phyloP scores from a whole-genome alignment of 208 protist species.

The Crithidia thermophila region DNA sequence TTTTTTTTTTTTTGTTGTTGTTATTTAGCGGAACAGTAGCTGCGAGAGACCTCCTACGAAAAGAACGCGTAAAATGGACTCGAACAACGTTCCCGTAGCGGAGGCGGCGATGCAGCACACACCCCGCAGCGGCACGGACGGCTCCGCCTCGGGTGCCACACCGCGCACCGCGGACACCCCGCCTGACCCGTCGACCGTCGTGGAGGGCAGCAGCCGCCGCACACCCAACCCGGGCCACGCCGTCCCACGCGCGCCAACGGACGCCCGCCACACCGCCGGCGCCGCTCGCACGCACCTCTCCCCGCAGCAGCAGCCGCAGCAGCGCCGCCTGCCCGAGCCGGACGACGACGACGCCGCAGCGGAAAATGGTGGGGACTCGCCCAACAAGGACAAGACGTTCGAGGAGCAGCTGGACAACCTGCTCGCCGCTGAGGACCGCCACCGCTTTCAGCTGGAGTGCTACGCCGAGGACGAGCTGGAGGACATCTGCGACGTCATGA shows the following conservation, averaged over 20 bases:
- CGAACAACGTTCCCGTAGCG: background rate
- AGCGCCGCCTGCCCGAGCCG: background rate
- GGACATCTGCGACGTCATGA: slow-evolving; percentile 51
- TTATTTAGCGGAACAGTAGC: background rate
- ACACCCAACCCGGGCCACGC: background rate
- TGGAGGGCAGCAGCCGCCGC: background rate
- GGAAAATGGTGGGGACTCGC: slow-evolving; percentile 1
- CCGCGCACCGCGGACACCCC: slow-evolving; percentile 6
- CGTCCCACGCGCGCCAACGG: background rate
- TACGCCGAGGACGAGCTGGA: slow-evolving; percentile 35
- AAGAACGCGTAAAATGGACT: slow-evolving; percentile 3
- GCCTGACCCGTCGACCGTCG: slow-evolving; percentile 6
- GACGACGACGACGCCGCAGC: background rate
- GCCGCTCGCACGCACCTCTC: background rate
- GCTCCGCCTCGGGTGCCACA: slow-evolving; percentile 14
- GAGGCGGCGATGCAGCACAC: slow-evolving; percentile 4
- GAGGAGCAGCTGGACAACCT: slow-evolving; percentile 27
- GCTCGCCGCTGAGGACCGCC: slow-evolving; percentile 21
- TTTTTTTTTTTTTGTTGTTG: background rate
- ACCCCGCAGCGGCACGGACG: slow-evolving; percentile 21
- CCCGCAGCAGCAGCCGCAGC: background rate
- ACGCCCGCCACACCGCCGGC: background rate
- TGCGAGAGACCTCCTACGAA: no score
- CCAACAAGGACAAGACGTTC: slow-evolving; percentile 4
- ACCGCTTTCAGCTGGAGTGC: slow-evolving; percentile 38